A percentile compares a stretch with the other conserved stretches of the same genome.
phyloP scores from a whole-genome alignment of 352 stramenopile genomes.

The Elongisporangium senticosum region DNA sequence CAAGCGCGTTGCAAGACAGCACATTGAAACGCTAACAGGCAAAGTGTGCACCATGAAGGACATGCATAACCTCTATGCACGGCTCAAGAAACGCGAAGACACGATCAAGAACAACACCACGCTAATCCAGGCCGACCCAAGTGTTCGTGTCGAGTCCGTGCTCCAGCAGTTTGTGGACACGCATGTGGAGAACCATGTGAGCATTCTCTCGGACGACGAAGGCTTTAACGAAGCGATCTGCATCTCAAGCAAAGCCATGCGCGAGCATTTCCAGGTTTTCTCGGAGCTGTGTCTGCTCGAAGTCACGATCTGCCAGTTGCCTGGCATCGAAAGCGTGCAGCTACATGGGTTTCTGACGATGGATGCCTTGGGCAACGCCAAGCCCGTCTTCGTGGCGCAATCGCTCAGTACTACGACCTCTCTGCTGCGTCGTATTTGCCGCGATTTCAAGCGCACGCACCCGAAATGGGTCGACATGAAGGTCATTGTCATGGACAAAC shows the following conservation, averaged over 20 bases:
- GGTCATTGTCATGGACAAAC: constrained; percentile 57
- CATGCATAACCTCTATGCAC: constrained; percentile 72
- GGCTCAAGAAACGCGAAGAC: constrained; percentile 56
- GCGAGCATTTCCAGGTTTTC: constrained; percentile 64
- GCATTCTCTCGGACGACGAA: constrained; percentile 62
- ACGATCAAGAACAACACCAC: constrained; percentile 37
- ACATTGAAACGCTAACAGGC: constrained; percentile 60
- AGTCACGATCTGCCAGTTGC: constrained; percentile 23
- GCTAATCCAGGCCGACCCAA: constrained; percentile 15
- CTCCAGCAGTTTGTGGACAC: constrained; percentile 66
- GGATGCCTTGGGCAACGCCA: constrained; percentile 60
- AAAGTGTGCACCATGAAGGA: constrained; percentile 78
- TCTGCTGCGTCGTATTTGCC: constrained; percentile 53
- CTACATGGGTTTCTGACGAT: constrained; percentile 66
- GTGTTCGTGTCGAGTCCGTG: constrained; percentile 38
- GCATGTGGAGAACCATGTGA: constrained; percentile 71
- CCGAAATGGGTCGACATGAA: constrained; percentile 55
- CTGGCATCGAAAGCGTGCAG: constrained; percentile 35
- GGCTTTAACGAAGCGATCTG: constrained; percentile 72
- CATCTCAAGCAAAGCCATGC: constrained; percentile 65
- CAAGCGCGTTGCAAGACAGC: constrained; percentile 50
- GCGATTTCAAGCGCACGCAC: constrained; percentile 73
- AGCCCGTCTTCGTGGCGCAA: constrained; percentile 53
- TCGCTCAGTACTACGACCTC: constrained; percentile 42
- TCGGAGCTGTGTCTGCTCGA: constrained; percentile 55